phyloP scores from a whole-genome alignment of 2,329 filamentous ascomycete genomes.

The Fusarium setosum region DNA sequence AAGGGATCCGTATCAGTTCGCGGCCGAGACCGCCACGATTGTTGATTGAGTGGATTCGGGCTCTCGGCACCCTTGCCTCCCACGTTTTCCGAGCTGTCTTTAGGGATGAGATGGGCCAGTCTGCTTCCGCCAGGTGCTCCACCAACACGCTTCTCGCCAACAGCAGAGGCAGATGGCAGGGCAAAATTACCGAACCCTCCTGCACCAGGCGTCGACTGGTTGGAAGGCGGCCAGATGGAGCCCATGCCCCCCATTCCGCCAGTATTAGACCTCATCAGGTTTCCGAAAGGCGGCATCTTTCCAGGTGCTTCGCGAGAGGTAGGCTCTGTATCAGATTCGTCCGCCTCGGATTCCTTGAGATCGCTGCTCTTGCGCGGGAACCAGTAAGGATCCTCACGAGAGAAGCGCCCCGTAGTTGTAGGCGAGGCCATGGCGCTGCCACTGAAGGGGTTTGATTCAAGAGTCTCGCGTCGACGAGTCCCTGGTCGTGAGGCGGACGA shows the following conservation, averaged over 20 bases:
- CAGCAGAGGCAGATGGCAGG: conserved; percentile 65
- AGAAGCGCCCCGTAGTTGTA: conserved; percentile 66
- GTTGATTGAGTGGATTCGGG: conserved; percentile 51
- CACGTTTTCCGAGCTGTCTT: conserved; percentile 77
- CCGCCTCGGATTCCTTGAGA: conserved; percentile 65
- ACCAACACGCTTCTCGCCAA: conserved; percentile 80
- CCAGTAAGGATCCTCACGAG: conserved; percentile 72
- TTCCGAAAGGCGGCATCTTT: conserved; percentile 54
- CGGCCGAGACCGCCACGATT: conserved; percentile 69
- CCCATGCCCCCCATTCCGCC: conserved; percentile 59
- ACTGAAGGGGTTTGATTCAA: conserved; percentile 73
- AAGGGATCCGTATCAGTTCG: conserved; percentile 82
- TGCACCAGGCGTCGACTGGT: conserved; percentile 71
- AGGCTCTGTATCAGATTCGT: conserved; percentile 58
- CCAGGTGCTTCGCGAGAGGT: conserved; percentile 46
- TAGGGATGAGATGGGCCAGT: conserved; percentile 85
- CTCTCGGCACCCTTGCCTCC: conserved; percentile 63
- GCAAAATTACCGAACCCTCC: conserved; percentile 93
- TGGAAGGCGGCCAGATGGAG: conserved; percentile 57
- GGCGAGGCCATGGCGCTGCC: conserved; percentile 69
- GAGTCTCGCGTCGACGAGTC: conserved; percentile 84
- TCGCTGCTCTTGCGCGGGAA: conserved; percentile 66
- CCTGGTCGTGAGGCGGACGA: conserved; percentile 77
- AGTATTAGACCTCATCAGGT: conserved; percentile 66
- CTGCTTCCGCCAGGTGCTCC: conserved; percentile 81